A percentile compares a stretch with the other conserved stretches of the same genome.
Conservation (phyloP, 164 flowering plant species). For the Aristolochia californica region DNA sequence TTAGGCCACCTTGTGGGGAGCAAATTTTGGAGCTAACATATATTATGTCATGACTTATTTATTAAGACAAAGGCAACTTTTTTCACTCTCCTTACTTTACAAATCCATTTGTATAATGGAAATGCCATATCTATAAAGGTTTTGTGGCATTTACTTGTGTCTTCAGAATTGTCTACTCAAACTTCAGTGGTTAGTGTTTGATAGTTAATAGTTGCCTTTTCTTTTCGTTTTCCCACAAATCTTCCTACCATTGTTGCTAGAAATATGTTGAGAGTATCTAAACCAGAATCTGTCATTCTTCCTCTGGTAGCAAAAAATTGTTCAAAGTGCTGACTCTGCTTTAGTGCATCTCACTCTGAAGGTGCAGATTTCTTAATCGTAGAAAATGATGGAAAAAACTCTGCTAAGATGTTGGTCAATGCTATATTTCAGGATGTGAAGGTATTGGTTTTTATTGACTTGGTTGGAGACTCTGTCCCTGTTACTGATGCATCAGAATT, state of each 20-base stretch:
- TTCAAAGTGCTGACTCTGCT: slow-evolving; percentile 49
- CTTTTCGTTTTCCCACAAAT: slow-evolving; percentile 26
- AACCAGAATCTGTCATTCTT: slow-evolving; percentile 52
- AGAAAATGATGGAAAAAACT: slow-evolving; percentile 14
- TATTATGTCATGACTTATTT: no score
- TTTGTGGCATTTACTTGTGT: no score
- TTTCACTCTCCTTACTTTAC: no score
- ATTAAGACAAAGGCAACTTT: no score
- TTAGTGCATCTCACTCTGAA: slow-evolving; percentile 63
- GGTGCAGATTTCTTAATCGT: slow-evolving; percentile 87
- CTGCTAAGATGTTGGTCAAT: slow-evolving; percentile 14
- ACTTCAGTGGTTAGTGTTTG: no score
- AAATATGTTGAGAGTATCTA: slow-evolving; percentile 69
- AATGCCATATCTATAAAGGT: no score
- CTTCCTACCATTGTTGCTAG: slow-evolving; percentile 91
- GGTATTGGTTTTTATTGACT: slow-evolving; percentile 55
- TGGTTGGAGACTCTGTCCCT: slow-evolving; percentile 10
- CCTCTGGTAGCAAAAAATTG: slow-evolving; percentile 76
- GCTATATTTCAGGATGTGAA: slow-evolving; percentile 39
- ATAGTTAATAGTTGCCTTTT: no score
- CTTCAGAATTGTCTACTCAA: no score
- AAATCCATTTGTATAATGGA: no score
- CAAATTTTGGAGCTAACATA: no score
- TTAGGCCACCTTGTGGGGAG: no score
- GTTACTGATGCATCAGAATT: slow-evolving; percentile 20